phyloP scores from a whole-genome alignment of 441 rosid genomes.

The Gossypium gossypioides region DNA sequence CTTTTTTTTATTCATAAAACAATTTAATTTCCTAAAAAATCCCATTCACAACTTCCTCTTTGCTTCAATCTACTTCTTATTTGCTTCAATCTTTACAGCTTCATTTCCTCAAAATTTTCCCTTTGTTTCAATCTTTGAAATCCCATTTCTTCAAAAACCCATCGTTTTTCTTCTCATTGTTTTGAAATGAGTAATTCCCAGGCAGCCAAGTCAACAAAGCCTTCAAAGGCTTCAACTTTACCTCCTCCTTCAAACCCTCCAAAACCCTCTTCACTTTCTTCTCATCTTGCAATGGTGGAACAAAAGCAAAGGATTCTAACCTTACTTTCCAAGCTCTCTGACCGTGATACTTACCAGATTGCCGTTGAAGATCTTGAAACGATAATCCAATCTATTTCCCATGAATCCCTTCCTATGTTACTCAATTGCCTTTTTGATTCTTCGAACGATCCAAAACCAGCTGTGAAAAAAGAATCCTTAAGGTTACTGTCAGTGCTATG shows the following conservation, averaged over 20 bases:
- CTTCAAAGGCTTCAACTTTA: constrained; percentile 29
- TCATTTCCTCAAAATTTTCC: neutral
- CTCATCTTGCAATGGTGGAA: constrained; percentile 90
- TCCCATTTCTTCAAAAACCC: neutral
- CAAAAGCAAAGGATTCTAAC: constrained; percentile 77
- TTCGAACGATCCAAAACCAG: constrained; percentile 69
- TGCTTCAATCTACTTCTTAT: neutral
- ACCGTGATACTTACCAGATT: constrained; percentile 89
- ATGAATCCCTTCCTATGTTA: constrained; percentile 71
- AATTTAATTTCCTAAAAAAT: neutral
- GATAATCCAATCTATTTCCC: constrained; percentile 47
- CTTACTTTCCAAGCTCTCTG: constrained; percentile 74
- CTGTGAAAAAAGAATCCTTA: constrained; percentile 76
- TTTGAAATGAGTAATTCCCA: constrained; percentile 39
- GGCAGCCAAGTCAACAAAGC: constrained; percentile 42
- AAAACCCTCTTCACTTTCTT: constrained; percentile 53
- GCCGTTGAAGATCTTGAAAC: constrained; percentile 87
- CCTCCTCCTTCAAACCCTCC: constrained; percentile 25
- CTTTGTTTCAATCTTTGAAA: neutral
- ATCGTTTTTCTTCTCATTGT: neutral
- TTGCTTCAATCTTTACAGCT: neutral
- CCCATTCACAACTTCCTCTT: neutral
- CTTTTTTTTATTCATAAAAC: neutral
- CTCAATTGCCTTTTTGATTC: constrained; percentile 81
- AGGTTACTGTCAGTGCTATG: constrained; percentile 59